These are phyloP conservation scores for Amylostereum areolatum DNA, from an alignment of 1,284 basidiomycete genomes.

Conservation along the genomic window DNA sequence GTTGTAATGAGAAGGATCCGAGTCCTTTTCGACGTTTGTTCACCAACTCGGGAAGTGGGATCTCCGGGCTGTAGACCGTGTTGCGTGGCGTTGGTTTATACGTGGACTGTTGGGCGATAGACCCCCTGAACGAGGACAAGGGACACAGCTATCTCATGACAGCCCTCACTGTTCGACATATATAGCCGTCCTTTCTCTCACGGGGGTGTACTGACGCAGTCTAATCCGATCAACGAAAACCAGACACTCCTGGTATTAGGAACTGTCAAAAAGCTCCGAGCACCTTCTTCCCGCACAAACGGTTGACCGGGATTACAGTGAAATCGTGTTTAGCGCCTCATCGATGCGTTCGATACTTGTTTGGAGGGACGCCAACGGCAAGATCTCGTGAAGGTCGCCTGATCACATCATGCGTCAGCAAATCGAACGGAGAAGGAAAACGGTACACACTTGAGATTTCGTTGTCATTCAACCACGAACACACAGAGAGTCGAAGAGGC, in stretches of 20 bases:
- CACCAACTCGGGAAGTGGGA: background rate
- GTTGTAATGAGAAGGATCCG: background rate
- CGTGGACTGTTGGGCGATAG: no score
- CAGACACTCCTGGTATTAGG: no score
- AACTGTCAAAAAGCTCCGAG: no score
- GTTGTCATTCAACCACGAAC: constrained; percentile 21
- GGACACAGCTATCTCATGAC: no score
- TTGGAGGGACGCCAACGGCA: constrained; percentile 19
- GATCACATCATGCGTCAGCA: background rate
- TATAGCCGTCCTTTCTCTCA: no score
- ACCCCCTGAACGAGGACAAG: no score
- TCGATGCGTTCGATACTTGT: constrained; percentile 21
- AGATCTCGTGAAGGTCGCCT: constrained; percentile 12
- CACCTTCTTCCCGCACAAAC: no score
- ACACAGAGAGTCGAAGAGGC: constrained; percentile 22
- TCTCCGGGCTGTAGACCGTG: background rate
- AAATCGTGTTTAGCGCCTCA: constrained; percentile 10
- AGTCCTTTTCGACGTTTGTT: background rate
- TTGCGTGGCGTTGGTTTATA: background rate
- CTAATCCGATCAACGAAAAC: no score
- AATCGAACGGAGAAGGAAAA: constrained; percentile 25
- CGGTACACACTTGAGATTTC: constrained; percentile 13
- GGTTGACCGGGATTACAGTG: background rate
- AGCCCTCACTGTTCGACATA: no score
- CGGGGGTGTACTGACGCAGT: no score